Conservation (phyloP, 139 green algal genomes). For the Zygnema cylindricum region DNA sequence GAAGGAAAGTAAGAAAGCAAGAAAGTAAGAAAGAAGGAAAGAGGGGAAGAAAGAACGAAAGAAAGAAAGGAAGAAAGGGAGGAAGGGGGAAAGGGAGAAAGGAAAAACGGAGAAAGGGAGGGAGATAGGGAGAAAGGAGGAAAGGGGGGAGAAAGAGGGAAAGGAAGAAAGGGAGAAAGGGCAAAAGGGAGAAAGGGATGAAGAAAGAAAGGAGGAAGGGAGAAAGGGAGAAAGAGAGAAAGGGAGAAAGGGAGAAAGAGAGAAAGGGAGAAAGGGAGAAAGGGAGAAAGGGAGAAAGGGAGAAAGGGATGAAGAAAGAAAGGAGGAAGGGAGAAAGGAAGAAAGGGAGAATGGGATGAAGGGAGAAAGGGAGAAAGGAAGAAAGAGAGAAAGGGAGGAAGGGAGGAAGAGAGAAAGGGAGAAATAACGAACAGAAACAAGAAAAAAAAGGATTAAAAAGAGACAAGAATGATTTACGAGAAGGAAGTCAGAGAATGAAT, state of each 20-base stretch:
- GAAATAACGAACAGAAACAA: background rate
- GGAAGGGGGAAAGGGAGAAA: background rate
- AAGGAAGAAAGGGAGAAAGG: background rate
- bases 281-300: constrained; percentile 36
- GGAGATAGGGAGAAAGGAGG: background rate
- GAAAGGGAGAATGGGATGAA: background rate
- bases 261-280: constrained; percentile 11
- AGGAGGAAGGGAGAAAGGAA: background rate
- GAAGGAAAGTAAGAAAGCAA: background rate
- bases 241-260: constrained; percentile 24
- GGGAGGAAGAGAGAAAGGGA: background rate
- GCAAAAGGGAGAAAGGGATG: background rate
- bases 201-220: background rate
- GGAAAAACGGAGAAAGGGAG: background rate
- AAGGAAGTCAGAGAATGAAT: background rate
- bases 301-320: background rate
- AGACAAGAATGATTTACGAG: too few species aligned
- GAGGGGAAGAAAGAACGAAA: background rate
- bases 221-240: constrained; percentile 17
- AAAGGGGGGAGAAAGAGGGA: constrained; percentile 18
- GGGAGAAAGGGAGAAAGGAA: background rate
- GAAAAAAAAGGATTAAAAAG: background rate
- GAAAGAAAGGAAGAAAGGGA: constrained; percentile 5
- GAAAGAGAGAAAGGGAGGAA: background rate
- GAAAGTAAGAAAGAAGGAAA: background rate